A percentile compares a stretch with the other conserved stretches of the same genome.
These are phyloP conservation scores for Collybia mongolica DNA, from an alignment of 768 basidiomycete genomes.

Conservation along the genomic window DNA sequence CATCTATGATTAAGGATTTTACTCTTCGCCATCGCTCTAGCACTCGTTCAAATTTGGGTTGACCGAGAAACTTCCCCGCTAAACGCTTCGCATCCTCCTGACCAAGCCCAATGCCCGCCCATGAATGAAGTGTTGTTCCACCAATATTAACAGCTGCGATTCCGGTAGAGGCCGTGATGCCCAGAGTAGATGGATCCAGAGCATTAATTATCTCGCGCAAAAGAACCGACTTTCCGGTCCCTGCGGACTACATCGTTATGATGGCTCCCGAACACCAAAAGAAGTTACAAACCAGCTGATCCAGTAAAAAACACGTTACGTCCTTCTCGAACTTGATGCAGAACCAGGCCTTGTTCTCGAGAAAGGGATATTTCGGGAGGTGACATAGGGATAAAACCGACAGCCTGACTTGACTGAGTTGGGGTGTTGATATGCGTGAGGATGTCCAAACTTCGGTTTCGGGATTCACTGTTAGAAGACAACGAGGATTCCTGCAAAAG, in stretches of 20 bases:
- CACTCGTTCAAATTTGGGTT: conserved; percentile 34
- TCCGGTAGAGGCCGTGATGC: conserved; percentile 78
- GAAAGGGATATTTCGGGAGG: conserved; percentile 39
- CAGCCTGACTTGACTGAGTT: conserved; percentile 3
- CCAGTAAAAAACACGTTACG: conserved; percentile 85
- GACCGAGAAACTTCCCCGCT: conserved; percentile 50
- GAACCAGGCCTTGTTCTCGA: conserved; percentile 47
- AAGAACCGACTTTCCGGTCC: conserved; percentile 73
- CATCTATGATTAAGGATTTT: conserved; percentile 77
- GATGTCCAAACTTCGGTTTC: too few species aligned
- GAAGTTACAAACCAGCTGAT: conserved; percentile 56
- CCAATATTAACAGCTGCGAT: conserved; percentile 84
- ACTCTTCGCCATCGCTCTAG: conserved; percentile 62
- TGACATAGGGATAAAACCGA: not conserved
- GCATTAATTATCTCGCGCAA: conserved; percentile 69
- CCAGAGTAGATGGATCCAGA: conserved; percentile 43
- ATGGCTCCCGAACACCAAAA: not conserved
- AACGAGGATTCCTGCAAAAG: too few species aligned
- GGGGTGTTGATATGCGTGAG: not conserved
- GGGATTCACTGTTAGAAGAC: too few species aligned
- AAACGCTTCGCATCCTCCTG: conserved; percentile 51
- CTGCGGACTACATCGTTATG: not conserved
- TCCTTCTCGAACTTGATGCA: conserved; percentile 53
- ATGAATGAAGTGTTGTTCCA: conserved; percentile 78
- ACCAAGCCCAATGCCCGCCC: conserved; percentile 81